phyloP scores from a whole-genome alignment of 2,329 filamentous ascomycete genomes.

The Pseudogymnoascus sp. region DNA sequence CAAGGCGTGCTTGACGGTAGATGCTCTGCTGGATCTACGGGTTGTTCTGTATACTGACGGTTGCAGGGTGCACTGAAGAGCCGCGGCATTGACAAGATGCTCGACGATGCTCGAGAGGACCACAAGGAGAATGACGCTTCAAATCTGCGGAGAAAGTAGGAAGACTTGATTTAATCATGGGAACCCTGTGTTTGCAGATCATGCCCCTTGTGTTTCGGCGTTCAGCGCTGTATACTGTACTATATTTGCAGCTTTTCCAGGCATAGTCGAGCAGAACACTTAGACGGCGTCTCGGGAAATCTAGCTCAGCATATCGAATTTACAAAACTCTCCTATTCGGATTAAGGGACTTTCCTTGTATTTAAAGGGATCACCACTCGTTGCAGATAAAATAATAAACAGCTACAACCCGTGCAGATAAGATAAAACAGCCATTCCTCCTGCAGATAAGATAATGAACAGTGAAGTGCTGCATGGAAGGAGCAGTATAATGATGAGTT shows the following conservation, averaged over 20 bases:
- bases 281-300: not conserved
- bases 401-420: not conserved
- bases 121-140: slow-evolving; percentile 79
- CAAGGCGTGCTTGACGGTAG: slow-evolving; percentile 74
- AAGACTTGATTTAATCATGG: not conserved
- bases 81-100: slow-evolving; percentile 83
- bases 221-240: not conserved
- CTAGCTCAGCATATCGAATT: not conserved
- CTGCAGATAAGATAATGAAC: not conserved
- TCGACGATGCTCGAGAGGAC: slow-evolving; percentile 84
- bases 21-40: slow-evolving; percentile 9
- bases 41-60: not conserved
- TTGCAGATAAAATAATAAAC: not conserved
- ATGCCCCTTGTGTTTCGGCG: not conserved
- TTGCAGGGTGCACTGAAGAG: slow-evolving; percentile 74
- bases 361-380: not conserved
- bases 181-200: not conserved
- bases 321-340: not conserved
- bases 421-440: not conserved
- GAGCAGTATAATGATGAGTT: not conserved
- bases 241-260: not conserved
- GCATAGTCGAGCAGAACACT: not conserved
- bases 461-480: not conserved
- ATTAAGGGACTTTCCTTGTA: not conserved
- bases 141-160: slow-evolving; percentile 46